These are phyloP conservation scores for Mycosarcoma maydis DNA, from an alignment of 1,284 basidiomycete genomes.

Conservation along the genomic window DNA sequence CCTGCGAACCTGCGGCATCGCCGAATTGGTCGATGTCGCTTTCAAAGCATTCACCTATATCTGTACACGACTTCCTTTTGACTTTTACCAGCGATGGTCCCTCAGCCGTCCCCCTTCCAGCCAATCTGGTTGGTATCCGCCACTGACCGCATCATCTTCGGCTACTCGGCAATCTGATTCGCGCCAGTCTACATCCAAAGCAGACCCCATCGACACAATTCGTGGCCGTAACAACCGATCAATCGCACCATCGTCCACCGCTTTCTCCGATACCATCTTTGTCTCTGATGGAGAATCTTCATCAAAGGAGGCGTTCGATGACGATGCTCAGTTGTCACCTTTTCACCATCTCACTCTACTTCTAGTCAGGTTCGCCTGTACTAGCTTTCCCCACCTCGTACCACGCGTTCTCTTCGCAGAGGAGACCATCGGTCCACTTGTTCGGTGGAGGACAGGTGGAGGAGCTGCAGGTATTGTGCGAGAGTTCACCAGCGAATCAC, in stretches of 20 bases:
- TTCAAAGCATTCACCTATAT: constrained; percentile 51
- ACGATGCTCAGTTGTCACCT: constrained; percentile 47
- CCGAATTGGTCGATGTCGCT: constrained; percentile 59
- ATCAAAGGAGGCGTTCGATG: constrained; percentile 17
- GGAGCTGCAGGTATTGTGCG: constrained; percentile 50
- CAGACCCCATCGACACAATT: background rate
- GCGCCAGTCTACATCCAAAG: background rate
- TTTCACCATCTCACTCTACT: constrained; percentile 62
- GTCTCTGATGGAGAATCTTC: constrained; percentile 26
- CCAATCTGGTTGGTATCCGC: constrained; percentile 11
- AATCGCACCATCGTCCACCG: constrained; percentile 1
- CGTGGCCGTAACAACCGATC: background rate
- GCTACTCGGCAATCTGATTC: background rate
- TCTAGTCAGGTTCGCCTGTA: constrained; percentile 58
- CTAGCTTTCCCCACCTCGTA: constrained; percentile 60
- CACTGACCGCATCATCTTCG: background rate
- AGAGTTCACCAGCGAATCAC: constrained; percentile 38
- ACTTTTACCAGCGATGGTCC: constrained; percentile 51
- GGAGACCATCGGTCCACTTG: constrained; percentile 63
- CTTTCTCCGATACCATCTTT: background rate
- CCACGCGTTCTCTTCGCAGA: constrained; percentile 63
- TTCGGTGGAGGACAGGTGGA: constrained; percentile 64
- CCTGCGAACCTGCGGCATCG: constrained; percentile 56
- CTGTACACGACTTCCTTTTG: constrained; percentile 41
- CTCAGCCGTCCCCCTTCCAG: constrained; percentile 32